A percentile compares a stretch with the other conserved stretches of the same genome.
Evolutionary conservation across 2,329 filamentous ascomycete species (phyloP).

Genomic region (Fonsecaea nubica): DNA sequence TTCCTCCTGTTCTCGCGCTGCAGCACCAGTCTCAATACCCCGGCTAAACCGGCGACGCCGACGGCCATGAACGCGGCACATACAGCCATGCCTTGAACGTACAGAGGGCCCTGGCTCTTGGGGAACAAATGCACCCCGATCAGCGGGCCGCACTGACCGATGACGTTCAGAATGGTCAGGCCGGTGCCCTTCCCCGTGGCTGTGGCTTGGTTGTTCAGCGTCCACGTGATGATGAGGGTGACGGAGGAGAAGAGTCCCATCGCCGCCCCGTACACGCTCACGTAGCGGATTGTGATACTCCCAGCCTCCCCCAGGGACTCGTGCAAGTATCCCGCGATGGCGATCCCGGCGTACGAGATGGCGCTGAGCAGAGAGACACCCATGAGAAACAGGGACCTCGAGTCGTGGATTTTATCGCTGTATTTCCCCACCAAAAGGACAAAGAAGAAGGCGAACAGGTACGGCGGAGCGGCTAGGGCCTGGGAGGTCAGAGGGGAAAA

Average conservation of each 20-base stretch:
- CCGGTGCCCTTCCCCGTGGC: constrained; percentile 74
- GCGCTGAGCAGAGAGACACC: constrained; percentile 72
- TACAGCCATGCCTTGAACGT: constrained; percentile 66
- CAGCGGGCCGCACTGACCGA: constrained; percentile 80
- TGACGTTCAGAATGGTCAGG: constrained; percentile 78
- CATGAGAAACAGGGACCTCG: constrained; percentile 71
- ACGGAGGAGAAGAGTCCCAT: constrained; percentile 84
- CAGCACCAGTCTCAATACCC: constrained; percentile 62
- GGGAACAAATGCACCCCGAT: constrained; percentile 73
- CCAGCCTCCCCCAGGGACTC: constrained; percentile 42
- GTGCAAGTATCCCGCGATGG: constrained; percentile 62
- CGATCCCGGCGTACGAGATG: constrained; percentile 65
- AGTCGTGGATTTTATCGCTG: constrained; percentile 68
- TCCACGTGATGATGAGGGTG: constrained; percentile 85
- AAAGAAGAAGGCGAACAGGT: constrained; percentile 73
- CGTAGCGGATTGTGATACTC: constrained; percentile 63
- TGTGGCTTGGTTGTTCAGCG: constrained; percentile 79
- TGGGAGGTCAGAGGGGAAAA: constrained; percentile 72
- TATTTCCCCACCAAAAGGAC: constrained; percentile 70
- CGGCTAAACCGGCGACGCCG: constrained; percentile 63
- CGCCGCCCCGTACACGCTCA: constrained; percentile 78
- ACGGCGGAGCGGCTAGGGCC: constrained; percentile 80
- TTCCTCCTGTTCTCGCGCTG: constrained; percentile 58
- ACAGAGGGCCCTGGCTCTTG: constrained; percentile 64
- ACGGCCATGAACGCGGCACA: constrained; percentile 68